These are phyloP conservation scores for Talaromyces atroroseus DNA, from an alignment of 2,329 filamentous ascomycete species.

Conservation along the genomic window DNA sequence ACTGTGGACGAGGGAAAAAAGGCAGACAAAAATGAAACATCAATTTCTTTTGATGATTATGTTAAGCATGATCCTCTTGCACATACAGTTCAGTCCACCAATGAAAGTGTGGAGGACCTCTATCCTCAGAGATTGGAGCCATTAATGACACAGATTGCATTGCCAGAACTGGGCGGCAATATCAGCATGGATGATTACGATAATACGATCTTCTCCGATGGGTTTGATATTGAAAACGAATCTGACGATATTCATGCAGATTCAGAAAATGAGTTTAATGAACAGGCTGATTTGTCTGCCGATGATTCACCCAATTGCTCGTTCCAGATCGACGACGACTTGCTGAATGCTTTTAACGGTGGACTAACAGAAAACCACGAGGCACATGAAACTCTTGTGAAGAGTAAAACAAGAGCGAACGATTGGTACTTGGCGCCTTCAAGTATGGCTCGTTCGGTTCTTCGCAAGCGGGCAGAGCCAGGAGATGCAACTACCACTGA, in stretches of 20 bases:
- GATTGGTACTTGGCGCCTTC: neutral
- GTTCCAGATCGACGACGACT: slow-evolving; percentile 14
- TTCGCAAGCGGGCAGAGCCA: neutral
- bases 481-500: neutral
- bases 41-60: slow-evolving; percentile 61
- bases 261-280: slow-evolving; percentile 15
- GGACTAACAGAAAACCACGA: neutral
- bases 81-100: slow-evolving; percentile 62
- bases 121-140: slow-evolving; percentile 60
- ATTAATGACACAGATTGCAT: slow-evolving; percentile 18
- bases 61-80: slow-evolving; percentile 51
- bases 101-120: slow-evolving; percentile 83
- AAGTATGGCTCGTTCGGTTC: neutral
- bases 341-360: neutral
- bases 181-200: slow-evolving; percentile 59
- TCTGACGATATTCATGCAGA: slow-evolving; percentile 37
- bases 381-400: neutral
- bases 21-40: slow-evolving; percentile 39
- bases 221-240: slow-evolving; percentile 37
- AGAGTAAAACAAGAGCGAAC: neutral
- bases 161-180: slow-evolving; percentile 11
- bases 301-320: slow-evolving; percentile 14
- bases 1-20: slow-evolving; percentile 60
- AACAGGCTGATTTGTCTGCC: slow-evolving; percentile 14
- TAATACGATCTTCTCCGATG: slow-evolving; percentile 48